Percentiles rank a stretch among this genome's conserved stretches.
These are phyloP conservation scores for Kurtzmaniella quercitrusa DNA, from an alignment of 1,139 yeast genomes.

Conservation along the genomic window DNA sequence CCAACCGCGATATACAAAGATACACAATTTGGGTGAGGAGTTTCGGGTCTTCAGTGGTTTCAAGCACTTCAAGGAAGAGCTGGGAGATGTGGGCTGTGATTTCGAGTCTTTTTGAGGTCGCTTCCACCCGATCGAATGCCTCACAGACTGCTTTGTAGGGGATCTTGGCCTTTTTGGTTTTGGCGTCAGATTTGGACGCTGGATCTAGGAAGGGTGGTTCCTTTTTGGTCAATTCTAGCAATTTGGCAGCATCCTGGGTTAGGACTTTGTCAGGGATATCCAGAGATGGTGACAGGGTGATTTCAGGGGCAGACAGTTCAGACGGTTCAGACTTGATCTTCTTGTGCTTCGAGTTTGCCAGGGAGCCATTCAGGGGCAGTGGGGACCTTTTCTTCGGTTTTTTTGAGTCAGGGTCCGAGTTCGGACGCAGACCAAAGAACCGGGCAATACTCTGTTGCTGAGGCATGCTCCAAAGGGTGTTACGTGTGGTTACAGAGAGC, in stretches of 20 bases:
- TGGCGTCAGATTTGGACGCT: conserved; percentile 8
- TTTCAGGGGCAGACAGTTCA: no score
- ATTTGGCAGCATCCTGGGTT: conserved; percentile 18
- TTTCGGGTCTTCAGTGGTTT: conserved; percentile 43
- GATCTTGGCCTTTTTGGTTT: conserved; percentile 20
- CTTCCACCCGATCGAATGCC: conserved; percentile 71
- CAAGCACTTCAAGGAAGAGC: conserved; percentile 61
- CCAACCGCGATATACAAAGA: conserved; percentile 79
- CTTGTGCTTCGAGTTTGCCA: neutral
- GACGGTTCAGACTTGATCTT: neutral
- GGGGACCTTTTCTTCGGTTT: neutral
- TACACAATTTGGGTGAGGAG: conserved; percentile 71
- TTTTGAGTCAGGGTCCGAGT: neutral
- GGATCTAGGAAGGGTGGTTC: conserved; percentile 14
- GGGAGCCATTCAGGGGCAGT: neutral
- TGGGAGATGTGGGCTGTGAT: conserved; percentile 71
- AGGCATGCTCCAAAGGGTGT: conserved; percentile 19
- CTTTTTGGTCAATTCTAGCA: conserved; percentile 20
- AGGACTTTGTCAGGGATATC: neutral
- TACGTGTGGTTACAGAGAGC: neutral
- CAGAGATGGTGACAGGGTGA: neutral
- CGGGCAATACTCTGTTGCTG: conserved; percentile 36
- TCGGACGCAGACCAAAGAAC: conserved; percentile 20
- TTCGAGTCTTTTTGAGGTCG: conserved; percentile 75
- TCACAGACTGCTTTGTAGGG: conserved; percentile 63